Evolutionary conservation across 2,329 filamentous ascomycete genomes (phyloP), one percentile per base, ranked within the genome.

Genomic region (Trichoderma breve): DNA sequence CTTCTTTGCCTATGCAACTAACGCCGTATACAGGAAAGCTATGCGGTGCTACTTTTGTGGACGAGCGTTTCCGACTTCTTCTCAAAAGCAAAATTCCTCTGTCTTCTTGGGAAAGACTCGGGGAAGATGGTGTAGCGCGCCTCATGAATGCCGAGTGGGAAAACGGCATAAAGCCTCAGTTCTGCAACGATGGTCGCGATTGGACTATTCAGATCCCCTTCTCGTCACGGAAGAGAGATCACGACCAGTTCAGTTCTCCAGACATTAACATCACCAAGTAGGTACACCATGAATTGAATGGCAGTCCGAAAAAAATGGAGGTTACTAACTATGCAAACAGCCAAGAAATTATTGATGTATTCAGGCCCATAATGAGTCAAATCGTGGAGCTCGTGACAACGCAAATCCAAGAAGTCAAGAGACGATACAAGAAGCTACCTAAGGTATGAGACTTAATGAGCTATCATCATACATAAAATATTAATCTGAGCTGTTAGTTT

Each of bases 21-120:
- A 72, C 5, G 1, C 24, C 18, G 1, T 12, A 3, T 15, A 1
- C 14, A 83, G 82, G 82, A 3, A 79, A 36, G 0, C 74, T 85
- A 0, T 84, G 82, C 3, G 83, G 84, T 0, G 82, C 76, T 0
- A 75, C 83, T 0, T 84, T 84, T 14, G 76, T 85, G 0, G 82
- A 85, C 34, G 77, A 85, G 3, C 71, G 53, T 0, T 85, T 85
- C n/a, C 1, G 77, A 1, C 0, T 70, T 0, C 64, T 82, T 1
- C 71, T 85, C 4, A 74, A 77, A 32, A 3, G 3, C 0, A 81
- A 79, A 8, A 18, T 82, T 0, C 4, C 71, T 0, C 3, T 6
- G 0, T 0, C 18, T 0, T 21, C 70, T 0, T 80, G 77, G 77
- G 0, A 55, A 0, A 68, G 47, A 0, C 47, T 77, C 0, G 73